These are phyloP conservation scores for Catharanthus roseus DNA, from an alignment of 257 asterid genomes.

Conservation along the genomic window DNA sequence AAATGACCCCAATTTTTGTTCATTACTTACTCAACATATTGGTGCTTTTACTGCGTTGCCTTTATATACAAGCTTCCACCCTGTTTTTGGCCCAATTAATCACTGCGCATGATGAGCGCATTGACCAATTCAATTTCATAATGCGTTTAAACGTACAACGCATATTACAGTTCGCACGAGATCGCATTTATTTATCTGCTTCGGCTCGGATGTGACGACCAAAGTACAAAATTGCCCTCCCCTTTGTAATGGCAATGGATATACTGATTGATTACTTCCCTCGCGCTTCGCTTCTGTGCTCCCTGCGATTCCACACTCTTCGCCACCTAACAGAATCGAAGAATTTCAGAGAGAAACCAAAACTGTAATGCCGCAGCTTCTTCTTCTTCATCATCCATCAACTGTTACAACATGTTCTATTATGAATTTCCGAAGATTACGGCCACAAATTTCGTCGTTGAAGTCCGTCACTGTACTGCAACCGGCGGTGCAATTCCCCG, in stretches of 20 bases:
- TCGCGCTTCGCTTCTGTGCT: neutral
- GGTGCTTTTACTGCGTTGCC: no score
- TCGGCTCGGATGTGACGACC: no score
- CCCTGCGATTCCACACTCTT: neutral
- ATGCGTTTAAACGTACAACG: no score
- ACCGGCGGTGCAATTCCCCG: constrained; percentile 21
- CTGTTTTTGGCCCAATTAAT: no score
- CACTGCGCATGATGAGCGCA: no score
- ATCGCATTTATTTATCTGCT: no score
- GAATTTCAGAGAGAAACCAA: neutral
- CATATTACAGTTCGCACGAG: no score
- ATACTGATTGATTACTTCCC: constrained; percentile 7
- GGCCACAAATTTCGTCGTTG: constrained; percentile 30
- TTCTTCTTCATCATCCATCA: constrained; percentile 35
- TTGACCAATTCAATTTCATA: no score
- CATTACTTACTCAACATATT: no score
- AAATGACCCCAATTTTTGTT: no score
- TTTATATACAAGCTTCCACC: no score
- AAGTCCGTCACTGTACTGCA: constrained; percentile 20
- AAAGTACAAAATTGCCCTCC: neutral
- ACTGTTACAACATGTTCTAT: constrained; percentile 18
- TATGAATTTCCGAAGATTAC: constrained; percentile 18
- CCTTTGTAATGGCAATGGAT: neutral
- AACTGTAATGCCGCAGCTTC: constrained; percentile 57
- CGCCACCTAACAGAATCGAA: neutral